A percentile compares a stretch with the other conserved stretches of the same genome.
Evolutionary conservation across 106 monocot genomes (phyloP).

Genomic region (Allium fistulosum): DNA sequence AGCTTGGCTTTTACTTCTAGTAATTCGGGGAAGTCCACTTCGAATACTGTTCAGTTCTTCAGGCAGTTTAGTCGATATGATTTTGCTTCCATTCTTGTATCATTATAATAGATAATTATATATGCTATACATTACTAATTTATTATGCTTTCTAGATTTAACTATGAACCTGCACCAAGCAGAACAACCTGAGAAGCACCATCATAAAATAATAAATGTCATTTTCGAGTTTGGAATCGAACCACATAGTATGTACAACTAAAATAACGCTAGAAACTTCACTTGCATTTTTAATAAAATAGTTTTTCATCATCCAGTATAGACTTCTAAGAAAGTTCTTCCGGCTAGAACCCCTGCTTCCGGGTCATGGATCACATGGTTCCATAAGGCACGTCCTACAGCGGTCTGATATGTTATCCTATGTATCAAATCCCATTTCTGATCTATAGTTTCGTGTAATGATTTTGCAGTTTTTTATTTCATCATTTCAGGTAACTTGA

Average conservation of each 20-base stretch:
- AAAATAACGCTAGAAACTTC: conserved; percentile 83
- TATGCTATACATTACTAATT: no score
- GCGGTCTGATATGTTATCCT: conserved; percentile 79
- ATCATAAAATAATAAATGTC: conserved; percentile 30
- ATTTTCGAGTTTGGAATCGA: conserved; percentile 62
- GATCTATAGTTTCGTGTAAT: conserved; percentile 42
- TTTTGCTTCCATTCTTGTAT: no score
- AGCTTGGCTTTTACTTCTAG: no score
- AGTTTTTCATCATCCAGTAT: conserved; percentile 56
- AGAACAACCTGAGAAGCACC: conserved; percentile 39
- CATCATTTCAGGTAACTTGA: conserved; percentile 33
- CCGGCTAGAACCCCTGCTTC: conserved; percentile 70
- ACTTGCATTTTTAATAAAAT: conserved; percentile 39
- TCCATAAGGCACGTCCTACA: conserved; percentile 77
- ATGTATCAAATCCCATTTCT: conserved; percentile 50
- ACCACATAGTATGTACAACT: conserved; percentile 79
- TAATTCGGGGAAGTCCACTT: no score
- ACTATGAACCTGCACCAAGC: conserved; percentile 65
- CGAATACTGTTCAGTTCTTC: no score
- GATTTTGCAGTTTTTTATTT: conserved; percentile 25
- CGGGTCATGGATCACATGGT: conserved; percentile 59
- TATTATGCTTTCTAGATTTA: no score
- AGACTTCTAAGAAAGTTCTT: conserved; percentile 46
- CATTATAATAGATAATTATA: no score
- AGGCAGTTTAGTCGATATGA: no score